Evolutionary conservation across 371 early-diverging fungal species (phyloP), one percentile per base, ranked within the genome.

Genomic region (Zychaea mexicana): DNA sequence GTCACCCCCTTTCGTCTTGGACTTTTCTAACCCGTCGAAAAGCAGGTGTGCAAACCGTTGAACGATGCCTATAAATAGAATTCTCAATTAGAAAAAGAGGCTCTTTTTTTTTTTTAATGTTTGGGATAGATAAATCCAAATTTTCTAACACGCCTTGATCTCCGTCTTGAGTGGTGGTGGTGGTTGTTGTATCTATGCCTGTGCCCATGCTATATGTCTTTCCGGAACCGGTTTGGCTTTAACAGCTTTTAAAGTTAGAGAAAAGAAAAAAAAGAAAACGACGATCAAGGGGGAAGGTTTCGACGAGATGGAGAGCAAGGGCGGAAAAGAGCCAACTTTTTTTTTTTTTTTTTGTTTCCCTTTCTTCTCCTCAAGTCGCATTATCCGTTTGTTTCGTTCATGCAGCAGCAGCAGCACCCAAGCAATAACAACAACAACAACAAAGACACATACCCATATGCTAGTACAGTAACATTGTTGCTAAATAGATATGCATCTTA

Each of bases 291-390:
- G 42, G 42, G 15, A 42, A n/a, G 4, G 4, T 17, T 17, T n/a
- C 36, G 56, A 56, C 10, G 21, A 22, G 56, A 33, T 13, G 33
- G 28, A 30, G 24, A 27, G 39, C 49, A 26, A 21, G 9, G 9
- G 53, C 39, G 26, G 31, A 81, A 9, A 60, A 47, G n/a, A 31
- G 10, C 2, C 17, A 21, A 24, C 39, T 55, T 30, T 46, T 79
- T 72, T 94, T 91, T 71, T 90, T 98, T 3, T 42, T 42, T 42
- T 15, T 76, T 98, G 98, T 24, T 97, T 98, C 22, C 98, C 85
- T 45, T 92, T 91, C 10, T 91, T 96, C 56, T 42, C n/a, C 42
- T 42, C 15, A 15, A 2, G 85, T 91, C 78, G 92, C 96, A 85
- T 77, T 42, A 49, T 26, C 15, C 3, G 2, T 47, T n/a, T 38